Base-by-base conservation (phyloP, 2,329 filamentous ascomycete genomes). In the Stemphylium vesicarium region DNA sequence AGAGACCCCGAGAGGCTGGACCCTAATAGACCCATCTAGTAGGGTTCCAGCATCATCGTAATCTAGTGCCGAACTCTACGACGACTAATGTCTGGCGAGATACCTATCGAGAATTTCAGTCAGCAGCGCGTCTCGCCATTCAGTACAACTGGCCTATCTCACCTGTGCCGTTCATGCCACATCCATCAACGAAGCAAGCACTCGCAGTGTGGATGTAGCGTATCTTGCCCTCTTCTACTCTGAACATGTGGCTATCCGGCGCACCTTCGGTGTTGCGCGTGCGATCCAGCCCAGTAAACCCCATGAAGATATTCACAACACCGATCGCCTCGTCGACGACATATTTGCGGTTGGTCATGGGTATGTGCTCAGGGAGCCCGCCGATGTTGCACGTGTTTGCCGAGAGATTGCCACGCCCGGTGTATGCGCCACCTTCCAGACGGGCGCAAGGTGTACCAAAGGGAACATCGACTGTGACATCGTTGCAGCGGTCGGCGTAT, bases 171-270 rank as follows among this genome's bases (percentile, higher is more conserved):
- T 62, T 62, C 56, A 64, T 51, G 11, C 66, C 66, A 52, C 66
- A 70, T 4, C 66, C 66, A 41, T 57, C 55, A 7, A 60, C 55
- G 10, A 70, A 65, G 48, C 66, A 70, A 16, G 57, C 52, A 41
- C 59, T 63, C 15, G 59, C 63, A 11, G 66, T 70, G 40, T 70
- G 68, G 33, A 59, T 42, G 26, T 64, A 69, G 42, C 60, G 62
- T 37, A 69, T 65, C 47, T 55, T 64, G 1, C 61, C 60, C 3
- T 50, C 50, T 32, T 70, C 68, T 0, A 68, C 53, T 26, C 66
- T 61, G 36, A 69, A 67, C 44, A 67, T 33, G 52, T 71, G 65
- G 41, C 62, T 66, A 62, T 69, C 66, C 22, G 68, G 66, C 50
- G 62, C 56, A 9, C 59, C 60, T 12, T 45, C 56, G 1, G 62